These are phyloP conservation scores for Rosa hybrid DNA, from an alignment of 331 rosid species.

Conservation along the genomic window DNA sequence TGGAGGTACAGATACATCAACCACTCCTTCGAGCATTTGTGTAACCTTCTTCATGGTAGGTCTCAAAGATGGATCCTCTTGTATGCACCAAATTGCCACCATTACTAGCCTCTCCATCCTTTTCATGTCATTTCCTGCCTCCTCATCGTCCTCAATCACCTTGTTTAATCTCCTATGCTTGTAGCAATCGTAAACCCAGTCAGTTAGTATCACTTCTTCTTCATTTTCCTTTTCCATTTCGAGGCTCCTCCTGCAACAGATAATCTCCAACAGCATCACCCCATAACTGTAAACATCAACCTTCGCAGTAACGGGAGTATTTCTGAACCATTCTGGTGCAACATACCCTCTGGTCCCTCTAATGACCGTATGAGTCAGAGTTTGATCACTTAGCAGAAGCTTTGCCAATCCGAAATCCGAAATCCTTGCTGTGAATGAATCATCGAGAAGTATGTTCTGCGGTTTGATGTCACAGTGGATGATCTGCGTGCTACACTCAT, in stretches of 20 bases:
- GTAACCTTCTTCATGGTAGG: constrained; percentile 22
- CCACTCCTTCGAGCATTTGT: constrained; percentile 38
- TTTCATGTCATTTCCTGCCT: constrained; percentile 29
- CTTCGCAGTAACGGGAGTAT: constrained; percentile 27
- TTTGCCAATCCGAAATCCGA: constrained; percentile 43
- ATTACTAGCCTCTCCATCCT: constrained; percentile 30
- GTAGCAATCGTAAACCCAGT: constrained; percentile 39
- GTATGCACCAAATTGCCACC: constrained; percentile 39
- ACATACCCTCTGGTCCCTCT: constrained; percentile 47
- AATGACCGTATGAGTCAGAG: constrained; percentile 22
- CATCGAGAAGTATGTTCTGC: constrained; percentile 28
- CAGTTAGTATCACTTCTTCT: constrained; percentile 27
- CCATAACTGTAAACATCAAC: constrained; percentile 41
- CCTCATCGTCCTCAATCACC: constrained; percentile 29
- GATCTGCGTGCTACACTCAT: constrained; percentile 34
- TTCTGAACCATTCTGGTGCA: constrained; percentile 36
- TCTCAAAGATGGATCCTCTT: constrained; percentile 33
- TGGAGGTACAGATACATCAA: constrained; percentile 34
- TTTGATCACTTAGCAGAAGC: constrained; percentile 38
- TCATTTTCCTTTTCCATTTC: constrained; percentile 22
- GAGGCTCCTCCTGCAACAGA: constrained; percentile 29
- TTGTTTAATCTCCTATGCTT: neutral
- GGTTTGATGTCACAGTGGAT: constrained; percentile 43
- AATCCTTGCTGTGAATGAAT: constrained; percentile 27
- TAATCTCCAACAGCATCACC: constrained; percentile 33